A percentile compares a stretch with the other conserved stretches of the same genome.
phyloP scores from a whole-genome alignment of 306 rosid species.

The Potentilla sterilis region DNA sequence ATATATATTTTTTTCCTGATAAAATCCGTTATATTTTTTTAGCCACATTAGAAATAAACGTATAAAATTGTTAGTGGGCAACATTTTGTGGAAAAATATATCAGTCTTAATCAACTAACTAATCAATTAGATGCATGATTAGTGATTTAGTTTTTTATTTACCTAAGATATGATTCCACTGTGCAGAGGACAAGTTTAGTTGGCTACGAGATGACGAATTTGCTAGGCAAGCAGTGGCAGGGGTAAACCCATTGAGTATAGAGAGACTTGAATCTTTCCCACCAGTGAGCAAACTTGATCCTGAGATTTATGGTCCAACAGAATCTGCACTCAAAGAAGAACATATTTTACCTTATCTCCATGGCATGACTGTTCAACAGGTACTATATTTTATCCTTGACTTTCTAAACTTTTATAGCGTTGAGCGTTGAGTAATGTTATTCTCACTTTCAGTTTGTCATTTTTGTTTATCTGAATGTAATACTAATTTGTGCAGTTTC shows the following conservation, averaged over 20 bases:
- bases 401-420: not conserved
- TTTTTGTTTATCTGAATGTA: not conserved
- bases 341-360: slow-evolving; percentile 63
- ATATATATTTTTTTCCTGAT: not conserved
- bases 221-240: slow-evolving; percentile 87
- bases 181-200: slow-evolving; percentile 84
- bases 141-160: not conserved
- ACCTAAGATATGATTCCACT: slow-evolving; percentile 1
- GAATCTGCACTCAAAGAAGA: slow-evolving; percentile 88
- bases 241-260: slow-evolving; percentile 77
- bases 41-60: not conserved
- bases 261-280: slow-evolving; percentile 78
- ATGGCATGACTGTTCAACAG: slow-evolving; percentile 91
- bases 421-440: no score
- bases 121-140: not conserved
- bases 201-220: slow-evolving; percentile 98
- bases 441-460: not conserved
- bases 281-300: slow-evolving; percentile 84
- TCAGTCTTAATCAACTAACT: not conserved
- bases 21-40: not conserved
- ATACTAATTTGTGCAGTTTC: not conserved
- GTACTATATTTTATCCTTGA: slow-evolving; percentile 23
- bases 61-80: slow-evolving; percentile 8
- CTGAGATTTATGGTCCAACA: slow-evolving; percentile 60
- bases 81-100: not conserved